Conservation (phyloP, 2,329 filamentous ascomycete species). For the Trichoderma lentiforme region DNA sequence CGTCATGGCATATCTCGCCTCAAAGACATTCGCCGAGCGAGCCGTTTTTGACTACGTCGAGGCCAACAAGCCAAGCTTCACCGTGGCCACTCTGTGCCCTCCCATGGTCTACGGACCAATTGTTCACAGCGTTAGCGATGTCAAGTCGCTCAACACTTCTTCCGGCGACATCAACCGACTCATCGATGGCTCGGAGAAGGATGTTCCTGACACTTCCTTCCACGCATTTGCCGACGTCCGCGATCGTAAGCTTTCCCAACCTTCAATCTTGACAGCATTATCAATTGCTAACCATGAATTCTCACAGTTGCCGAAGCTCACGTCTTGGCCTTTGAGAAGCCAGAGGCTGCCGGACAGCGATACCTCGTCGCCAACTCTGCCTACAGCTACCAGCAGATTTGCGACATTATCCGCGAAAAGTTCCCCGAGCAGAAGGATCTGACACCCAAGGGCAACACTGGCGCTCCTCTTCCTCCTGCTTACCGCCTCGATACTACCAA, state of each 20-base stretch:
- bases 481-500: neutral
- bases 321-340: neutral
- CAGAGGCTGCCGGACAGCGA: neutral
- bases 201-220: neutral
- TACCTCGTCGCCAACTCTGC: neutral
- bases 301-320: neutral
- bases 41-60: neutral
- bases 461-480: neutral
- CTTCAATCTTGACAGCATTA: too few relatives aligned
- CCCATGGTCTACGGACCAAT: neutral
- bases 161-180: neutral
- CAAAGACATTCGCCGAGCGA: neutral
- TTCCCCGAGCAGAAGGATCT: neutral
- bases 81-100: neutral
- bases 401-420: neutral
- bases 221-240: neutral
- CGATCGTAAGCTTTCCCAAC: neutral
- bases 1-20: neutral
- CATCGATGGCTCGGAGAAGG: neutral
- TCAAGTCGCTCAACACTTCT: neutral
- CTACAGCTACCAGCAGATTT: constrained; percentile 2
- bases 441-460: neutral
- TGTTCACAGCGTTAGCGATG: neutral
- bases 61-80: neutral
- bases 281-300: neutral